Evolutionary conservation across 2,329 filamentous ascomycete genomes (phyloP), one percentile per base, ranked within the genome.

Genomic region (Simplicillium aogashimaense): DNA sequence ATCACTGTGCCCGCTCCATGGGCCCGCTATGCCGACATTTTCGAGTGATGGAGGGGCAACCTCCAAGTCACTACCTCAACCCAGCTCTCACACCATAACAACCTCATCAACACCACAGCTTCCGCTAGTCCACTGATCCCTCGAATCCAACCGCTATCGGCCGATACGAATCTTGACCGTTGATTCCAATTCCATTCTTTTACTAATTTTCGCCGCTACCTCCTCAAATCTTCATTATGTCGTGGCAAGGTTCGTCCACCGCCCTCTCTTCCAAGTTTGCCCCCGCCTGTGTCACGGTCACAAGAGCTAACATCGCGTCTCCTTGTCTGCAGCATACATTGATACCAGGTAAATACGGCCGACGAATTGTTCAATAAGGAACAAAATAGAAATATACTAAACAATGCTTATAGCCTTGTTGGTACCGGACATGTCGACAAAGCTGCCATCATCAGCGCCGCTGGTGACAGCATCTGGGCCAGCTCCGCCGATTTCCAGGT

Each of bases 401-500:
- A 15, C 17, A 15, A 51, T 47, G 41, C 50, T 50, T 46, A 52
- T 58, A 94, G 87, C 76, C 78, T 95, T 55, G 76, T 94, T 57
- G 82, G 74, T 67, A 81, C 74, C 54, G 81, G 81, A 56, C 81
- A 89, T 60, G 66, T 94, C 57, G 83, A 92, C 69, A 82, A 87
- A 69, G 88, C 76, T 54, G 84, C 85, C 58, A 88, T 95, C 61
- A 79, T 92, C 71, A 88, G 83, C 64, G 68, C 66, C 49, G 83
- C 83, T 52, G 86, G 87, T 54, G 84, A 85, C 65, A 87, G 81
- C 59, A 73, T 78, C 53, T 94, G 87, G 86, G 87, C 87, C 45
- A 60, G 70, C 33, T 80, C 79, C 20, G 16, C 74, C 40, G 76
- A 72, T 51, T 94, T 95, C 69, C 67, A 72, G 59, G 87, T 95